Evolutionary conservation across 345 rosid species (phyloP).

Genomic region (Citrus cavaleriei): DNA sequence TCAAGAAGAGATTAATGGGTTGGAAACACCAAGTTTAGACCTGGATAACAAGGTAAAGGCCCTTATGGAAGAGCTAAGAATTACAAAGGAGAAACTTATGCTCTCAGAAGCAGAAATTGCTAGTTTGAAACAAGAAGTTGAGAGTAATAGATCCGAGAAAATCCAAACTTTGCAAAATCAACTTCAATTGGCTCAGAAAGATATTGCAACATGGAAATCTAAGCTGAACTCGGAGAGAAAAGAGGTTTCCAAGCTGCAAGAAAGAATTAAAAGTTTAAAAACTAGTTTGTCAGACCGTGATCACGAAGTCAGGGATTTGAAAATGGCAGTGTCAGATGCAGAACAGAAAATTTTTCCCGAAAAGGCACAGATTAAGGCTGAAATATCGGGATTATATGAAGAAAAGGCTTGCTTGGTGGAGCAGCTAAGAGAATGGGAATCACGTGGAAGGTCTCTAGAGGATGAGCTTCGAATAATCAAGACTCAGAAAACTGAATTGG

Average conservation of each 20-base stretch:
- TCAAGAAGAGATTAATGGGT: constrained; percentile 17
- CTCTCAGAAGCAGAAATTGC: constrained; percentile 52
- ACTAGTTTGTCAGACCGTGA: constrained; percentile 67
- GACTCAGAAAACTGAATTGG: constrained; percentile 42
- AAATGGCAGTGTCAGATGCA: constrained; percentile 53
- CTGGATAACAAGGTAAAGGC: constrained; percentile 23
- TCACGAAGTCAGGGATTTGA: constrained; percentile 54
- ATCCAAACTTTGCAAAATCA: constrained; percentile 36
- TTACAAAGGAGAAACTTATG: constrained; percentile 50
- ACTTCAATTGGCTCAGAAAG: constrained; percentile 52
- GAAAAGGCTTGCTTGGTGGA: constrained; percentile 38
- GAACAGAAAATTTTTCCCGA: constrained; percentile 67
- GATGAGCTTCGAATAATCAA: constrained; percentile 51
- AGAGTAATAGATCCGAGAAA: constrained; percentile 28
- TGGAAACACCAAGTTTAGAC: constrained; percentile 24
- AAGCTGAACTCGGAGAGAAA: constrained; percentile 51
- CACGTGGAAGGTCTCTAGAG: constrained; percentile 54
- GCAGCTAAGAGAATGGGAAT: constrained; percentile 60
- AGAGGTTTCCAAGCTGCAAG: constrained; percentile 57
- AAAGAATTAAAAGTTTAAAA: constrained; percentile 46
- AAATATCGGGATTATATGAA: constrained; percentile 53
- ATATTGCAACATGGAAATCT: constrained; percentile 35
- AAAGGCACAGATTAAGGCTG: constrained; percentile 55
- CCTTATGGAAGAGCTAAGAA: constrained; percentile 54
- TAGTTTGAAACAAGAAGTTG: constrained; percentile 39